Evolutionary conservation across 768 basidiomycete genomes (phyloP).

Genomic region (Cubamyces lactineus): DNA sequence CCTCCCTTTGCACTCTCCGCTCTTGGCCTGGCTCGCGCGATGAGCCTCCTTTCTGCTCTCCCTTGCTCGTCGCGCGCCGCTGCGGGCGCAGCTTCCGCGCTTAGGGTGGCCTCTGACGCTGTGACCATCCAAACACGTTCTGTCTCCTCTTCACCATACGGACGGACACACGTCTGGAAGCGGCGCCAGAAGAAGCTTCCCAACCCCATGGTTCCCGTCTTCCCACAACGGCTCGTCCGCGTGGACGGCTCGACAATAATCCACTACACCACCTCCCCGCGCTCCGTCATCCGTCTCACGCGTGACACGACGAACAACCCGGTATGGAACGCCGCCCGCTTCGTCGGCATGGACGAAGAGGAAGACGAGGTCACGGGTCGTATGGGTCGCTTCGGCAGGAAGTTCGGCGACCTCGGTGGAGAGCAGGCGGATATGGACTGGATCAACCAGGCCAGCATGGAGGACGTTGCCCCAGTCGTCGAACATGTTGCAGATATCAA

Average conservation of each 20-base stretch:
- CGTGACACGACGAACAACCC: constrained; percentile 91
- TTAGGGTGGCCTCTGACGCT: neutral
- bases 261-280: constrained; percentile 89
- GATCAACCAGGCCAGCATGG: constrained; percentile 19
- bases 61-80: neutral
- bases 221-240: constrained; percentile 82
- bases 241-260: constrained; percentile 89
- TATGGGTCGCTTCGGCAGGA: constrained; percentile 77
- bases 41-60: constrained; percentile 12
- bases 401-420: constrained; percentile 53
- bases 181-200: constrained; percentile 69
- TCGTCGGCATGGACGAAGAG: constrained; percentile 43
- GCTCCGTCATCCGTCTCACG: constrained; percentile 72
- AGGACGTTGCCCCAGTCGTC: neutral
- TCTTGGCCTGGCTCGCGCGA: neutral
- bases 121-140: constrained; percentile 36
- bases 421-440: constrained; percentile 21
- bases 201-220: constrained; percentile 83
- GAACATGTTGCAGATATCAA: no score
- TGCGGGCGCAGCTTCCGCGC: neutral
- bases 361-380: constrained; percentile 76
- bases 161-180: constrained; percentile 82
- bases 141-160: constrained; percentile 79
- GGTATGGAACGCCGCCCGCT: constrained; percentile 72
- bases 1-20: neutral